Conservation (phyloP, 768 basidiomycete genomes). For the Termitomyces sp. region DNA sequence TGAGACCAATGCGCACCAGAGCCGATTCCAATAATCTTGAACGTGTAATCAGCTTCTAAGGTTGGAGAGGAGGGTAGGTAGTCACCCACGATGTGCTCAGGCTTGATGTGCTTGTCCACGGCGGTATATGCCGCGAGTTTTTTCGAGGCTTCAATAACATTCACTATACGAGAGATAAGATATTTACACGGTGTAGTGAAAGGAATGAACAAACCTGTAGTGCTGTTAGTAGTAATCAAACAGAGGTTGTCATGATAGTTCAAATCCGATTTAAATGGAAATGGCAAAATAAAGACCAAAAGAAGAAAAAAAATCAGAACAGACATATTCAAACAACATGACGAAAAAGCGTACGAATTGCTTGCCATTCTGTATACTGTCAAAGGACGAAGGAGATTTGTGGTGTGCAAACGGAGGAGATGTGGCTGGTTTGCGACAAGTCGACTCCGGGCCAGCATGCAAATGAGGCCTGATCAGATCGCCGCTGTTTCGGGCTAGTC, state of each 20-base stretch:
- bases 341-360: background rate
- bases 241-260: background rate
- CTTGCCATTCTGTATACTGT: background rate
- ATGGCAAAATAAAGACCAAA: background rate
- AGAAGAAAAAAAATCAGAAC: background rate
- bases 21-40: slow-evolving; percentile 81
- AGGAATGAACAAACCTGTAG: background rate
- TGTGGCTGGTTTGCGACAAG: background rate
- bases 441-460: slow-evolving; percentile 1
- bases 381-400: background rate
- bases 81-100: slow-evolving; percentile 68
- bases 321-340: background rate
- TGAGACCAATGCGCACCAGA: slow-evolving; percentile 48
- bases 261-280: background rate
- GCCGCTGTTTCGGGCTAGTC: background rate
- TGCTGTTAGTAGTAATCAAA: background rate
- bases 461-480: background rate
- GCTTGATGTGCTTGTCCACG: slow-evolving; percentile 82
- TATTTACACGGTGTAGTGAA: background rate
- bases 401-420: background rate
- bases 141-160: slow-evolving; percentile 75
- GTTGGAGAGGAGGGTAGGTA: background rate
- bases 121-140: slow-evolving; percentile 90
- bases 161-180: slow-evolving; percentile 17
- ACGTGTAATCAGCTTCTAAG: background rate